Conservation (phyloP, 148 eudicot species). For the Pouteria glomerata region DNA sequence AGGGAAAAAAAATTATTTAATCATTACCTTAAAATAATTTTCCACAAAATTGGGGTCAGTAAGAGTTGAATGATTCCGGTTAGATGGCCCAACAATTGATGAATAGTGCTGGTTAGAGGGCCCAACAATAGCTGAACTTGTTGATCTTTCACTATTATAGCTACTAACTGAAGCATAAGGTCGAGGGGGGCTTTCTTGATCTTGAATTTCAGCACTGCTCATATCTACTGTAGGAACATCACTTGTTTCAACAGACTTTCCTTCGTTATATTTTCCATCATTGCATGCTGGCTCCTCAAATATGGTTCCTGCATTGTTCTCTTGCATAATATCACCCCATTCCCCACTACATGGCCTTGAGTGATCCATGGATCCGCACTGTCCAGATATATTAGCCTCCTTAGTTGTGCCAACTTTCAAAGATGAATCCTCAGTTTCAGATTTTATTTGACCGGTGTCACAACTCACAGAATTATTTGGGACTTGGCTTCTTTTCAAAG, state of each 20-base stretch:
- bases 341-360: slow-evolving; percentile 20
- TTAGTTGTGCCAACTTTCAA: slow-evolving; percentile 19
- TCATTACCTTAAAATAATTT: slow-evolving; percentile 83
- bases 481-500: slow-evolving; percentile 32
- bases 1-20: neutral
- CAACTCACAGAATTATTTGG: slow-evolving; percentile 23
- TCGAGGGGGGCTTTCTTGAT: slow-evolving; percentile 19
- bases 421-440: slow-evolving; percentile 32
- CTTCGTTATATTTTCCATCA: slow-evolving; percentile 22
- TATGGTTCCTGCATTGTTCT: slow-evolving; percentile 13
- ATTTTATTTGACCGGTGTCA: slow-evolving; percentile 26
- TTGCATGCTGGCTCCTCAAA: slow-evolving; percentile 28
- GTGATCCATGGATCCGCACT: slow-evolving; percentile 29
- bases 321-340: slow-evolving; percentile 15
- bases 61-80: slow-evolving; percentile 58
- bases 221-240: slow-evolving; percentile 15
- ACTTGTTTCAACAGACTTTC: slow-evolving; percentile 27
- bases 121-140: slow-evolving; percentile 30
- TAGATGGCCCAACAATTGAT: slow-evolving; percentile 27
- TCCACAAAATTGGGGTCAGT: slow-evolving; percentile 87
- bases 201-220: slow-evolving; percentile 18
- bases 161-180: slow-evolving; percentile 39
- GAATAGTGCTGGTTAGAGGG: slow-evolving; percentile 38
- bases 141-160: slow-evolving; percentile 28
- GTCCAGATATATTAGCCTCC: slow-evolving; percentile 26